phyloP scores from a whole-genome alignment of 345 rosid species.

The Rubroshorea leprosula region DNA sequence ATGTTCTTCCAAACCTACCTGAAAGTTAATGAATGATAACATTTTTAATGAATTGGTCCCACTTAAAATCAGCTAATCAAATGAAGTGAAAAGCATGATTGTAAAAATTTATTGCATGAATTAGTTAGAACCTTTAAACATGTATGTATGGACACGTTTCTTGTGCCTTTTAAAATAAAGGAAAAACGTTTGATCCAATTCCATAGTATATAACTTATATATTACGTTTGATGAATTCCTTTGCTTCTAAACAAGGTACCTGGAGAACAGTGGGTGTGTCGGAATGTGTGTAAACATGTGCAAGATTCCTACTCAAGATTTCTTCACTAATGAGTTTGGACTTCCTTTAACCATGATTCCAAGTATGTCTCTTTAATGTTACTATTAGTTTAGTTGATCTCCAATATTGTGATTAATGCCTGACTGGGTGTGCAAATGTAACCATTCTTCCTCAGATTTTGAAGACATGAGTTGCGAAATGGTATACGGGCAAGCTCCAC shows the following conservation, averaged over 20 bases:
- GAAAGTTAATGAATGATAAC: no score
- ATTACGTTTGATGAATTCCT: slow-evolving; percentile 15
- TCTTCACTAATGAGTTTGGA: slow-evolving; percentile 97
- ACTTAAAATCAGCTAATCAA: no score
- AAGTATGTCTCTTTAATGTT: slow-evolving; percentile 33
- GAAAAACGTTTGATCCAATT: no score
- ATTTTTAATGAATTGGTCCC: no score
- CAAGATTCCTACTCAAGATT: slow-evolving; percentile 93
- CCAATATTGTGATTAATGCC: neutral
- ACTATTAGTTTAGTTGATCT: neutral
- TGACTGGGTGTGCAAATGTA: no score
- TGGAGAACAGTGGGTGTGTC: slow-evolving; percentile 96
- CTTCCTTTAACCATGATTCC: slow-evolving; percentile 93
- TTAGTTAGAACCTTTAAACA: no score
- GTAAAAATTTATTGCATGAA: no score
- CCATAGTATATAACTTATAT: no score
- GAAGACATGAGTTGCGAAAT: slow-evolving; percentile 98
- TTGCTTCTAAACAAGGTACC: slow-evolving; percentile 44
- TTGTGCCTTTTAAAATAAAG: no score
- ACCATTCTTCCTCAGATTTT: slow-evolving; percentile 43
- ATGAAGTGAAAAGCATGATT: no score
- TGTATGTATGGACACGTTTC: no score
- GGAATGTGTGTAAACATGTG: slow-evolving; percentile 99
- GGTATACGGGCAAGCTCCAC: slow-evolving; percentile 89
- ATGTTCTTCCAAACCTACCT: no score